Percentiles rank a stretch among this genome's conserved stretches.
Evolutionary conservation across 83 land plant genomes (phyloP).

Genomic region (Picea mariana): DNA sequence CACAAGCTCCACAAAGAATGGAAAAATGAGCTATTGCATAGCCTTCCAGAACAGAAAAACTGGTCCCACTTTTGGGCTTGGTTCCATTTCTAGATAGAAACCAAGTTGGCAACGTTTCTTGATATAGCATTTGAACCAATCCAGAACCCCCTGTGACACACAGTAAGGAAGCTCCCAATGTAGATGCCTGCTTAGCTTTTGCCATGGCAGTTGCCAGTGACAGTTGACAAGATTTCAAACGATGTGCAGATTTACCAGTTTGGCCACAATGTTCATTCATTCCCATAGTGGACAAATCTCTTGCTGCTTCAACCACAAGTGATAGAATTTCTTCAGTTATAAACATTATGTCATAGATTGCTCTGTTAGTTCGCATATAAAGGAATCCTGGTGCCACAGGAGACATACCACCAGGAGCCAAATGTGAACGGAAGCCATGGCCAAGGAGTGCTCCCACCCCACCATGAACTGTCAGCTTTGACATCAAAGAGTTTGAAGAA

Average conservation of each 20-base stretch:
- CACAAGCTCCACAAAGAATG: conserved; percentile 53
- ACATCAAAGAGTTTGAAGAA: conserved; percentile 23
- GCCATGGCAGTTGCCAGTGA: conserved; percentile 57
- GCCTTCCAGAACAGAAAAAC: conserved; percentile 53
- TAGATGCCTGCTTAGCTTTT: conserved; percentile 54
- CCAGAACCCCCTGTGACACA: conserved; percentile 62
- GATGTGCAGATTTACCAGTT: conserved; percentile 13
- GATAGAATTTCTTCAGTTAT: conserved; percentile 53
- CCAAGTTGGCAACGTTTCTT: conserved; percentile 71
- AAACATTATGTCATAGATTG: conserved; percentile 57
- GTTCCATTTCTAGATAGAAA: conserved; percentile 44
- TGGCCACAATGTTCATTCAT: conserved; percentile 10
- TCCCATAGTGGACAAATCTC: conserved; percentile 29
- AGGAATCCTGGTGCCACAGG: conserved; percentile 73
- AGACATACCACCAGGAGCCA: conserved; percentile 18
- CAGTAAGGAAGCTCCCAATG: conserved; percentile 61
- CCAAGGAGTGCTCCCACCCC: conserved; percentile 75
- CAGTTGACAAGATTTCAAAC: conserved; percentile 32
- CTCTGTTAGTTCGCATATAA: conserved; percentile 59
- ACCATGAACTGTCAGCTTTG: conserved; percentile 37
- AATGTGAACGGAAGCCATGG: conserved; percentile 5
- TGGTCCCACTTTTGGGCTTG: conserved; percentile 17
- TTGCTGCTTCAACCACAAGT: conserved; percentile 52
- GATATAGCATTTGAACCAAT: conserved; percentile 62
- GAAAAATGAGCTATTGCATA: conserved; percentile 72